Conservation (phyloP, 2,329 filamentous ascomycete species). For the Peltaster fructicola region DNA sequence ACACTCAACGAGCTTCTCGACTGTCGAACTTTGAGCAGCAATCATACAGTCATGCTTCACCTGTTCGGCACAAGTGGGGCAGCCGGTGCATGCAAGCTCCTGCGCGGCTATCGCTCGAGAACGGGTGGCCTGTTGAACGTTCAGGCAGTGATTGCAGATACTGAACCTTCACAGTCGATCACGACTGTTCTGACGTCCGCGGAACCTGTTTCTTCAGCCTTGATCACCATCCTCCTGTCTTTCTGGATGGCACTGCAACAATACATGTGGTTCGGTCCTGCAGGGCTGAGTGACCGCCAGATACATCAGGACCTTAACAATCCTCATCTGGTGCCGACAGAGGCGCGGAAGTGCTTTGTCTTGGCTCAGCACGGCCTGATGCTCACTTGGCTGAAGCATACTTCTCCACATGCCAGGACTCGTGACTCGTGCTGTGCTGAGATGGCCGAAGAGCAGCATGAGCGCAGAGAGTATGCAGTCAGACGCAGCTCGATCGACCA, state of each 20-base stretch:
- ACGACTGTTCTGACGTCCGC: too few species aligned
- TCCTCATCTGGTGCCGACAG: constrained; percentile 7
- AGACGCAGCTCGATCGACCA: constrained; percentile 8
- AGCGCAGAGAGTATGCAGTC: constrained; percentile 9
- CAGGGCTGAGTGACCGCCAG: too few species aligned
- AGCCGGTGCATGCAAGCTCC: constrained; percentile 9
- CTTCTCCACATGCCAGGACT: not conserved
- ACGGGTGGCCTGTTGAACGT: constrained; percentile 7
- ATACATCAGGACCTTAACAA: constrained; percentile 10
- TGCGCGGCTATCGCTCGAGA: constrained; percentile 12
- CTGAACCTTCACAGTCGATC: constrained; percentile 10
- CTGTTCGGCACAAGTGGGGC: constrained; percentile 13
- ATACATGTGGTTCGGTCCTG: too few species aligned
- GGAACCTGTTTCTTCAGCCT: too few species aligned
- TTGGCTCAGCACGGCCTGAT: constrained; percentile 13
- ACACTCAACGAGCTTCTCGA: constrained; percentile 5
- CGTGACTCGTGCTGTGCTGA: constrained; percentile 3
- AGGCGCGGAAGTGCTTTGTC: constrained; percentile 12
- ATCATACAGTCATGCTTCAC: constrained; percentile 10
- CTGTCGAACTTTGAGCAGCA: too few species aligned
- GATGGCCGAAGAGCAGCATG: constrained; percentile 4
- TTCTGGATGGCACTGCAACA: too few species aligned
- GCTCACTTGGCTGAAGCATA: constrained; percentile 16
- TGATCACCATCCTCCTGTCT: too few species aligned
- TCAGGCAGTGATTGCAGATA: constrained; percentile 11